Conservation (phyloP, 768 basidiomycete genomes). For the Boletus rubescentipes region DNA sequence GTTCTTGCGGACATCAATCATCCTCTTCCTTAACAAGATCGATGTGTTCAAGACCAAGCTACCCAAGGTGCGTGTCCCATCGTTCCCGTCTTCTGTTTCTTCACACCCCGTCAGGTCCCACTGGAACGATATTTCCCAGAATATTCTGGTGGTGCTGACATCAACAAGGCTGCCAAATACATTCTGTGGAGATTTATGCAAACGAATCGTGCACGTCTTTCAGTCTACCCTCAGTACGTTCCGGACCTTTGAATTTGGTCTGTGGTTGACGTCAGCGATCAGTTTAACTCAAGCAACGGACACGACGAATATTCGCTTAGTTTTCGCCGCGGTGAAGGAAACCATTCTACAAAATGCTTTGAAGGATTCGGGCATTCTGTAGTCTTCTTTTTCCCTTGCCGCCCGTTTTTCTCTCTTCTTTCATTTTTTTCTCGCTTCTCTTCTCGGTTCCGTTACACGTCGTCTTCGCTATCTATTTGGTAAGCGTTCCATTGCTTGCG, state of each 20-base stretch:
- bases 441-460: conserved; percentile 7
- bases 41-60: conserved; percentile 77
- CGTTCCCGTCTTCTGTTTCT: background rate
- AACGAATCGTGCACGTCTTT: conserved; percentile 78
- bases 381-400: conserved; percentile 7
- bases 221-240: conserved; percentile 87
- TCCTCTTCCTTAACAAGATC: conserved; percentile 71
- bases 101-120: conserved; percentile 47
- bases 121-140: conserved; percentile 83
- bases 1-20: conserved; percentile 67
- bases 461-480: conserved; percentile 28
- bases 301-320: conserved; percentile 76
- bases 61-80: conserved; percentile 39
- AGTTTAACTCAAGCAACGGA: conserved; percentile 89
- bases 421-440: background rate
- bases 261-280: background rate
- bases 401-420: background rate
- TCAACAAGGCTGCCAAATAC: conserved; percentile 93
- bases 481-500: conserved; percentile 3
- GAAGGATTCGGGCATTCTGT: conserved; percentile 82
- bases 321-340: conserved; percentile 89
- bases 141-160: conserved; percentile 84
- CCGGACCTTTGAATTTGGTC: background rate
- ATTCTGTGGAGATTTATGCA: conserved; percentile 96
- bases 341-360: conserved; percentile 90